Percentiles rank a stretch among this genome's conserved stretches.
Conservation (phyloP, 345 rosid species). For the Hibiscus trionum region DNA sequence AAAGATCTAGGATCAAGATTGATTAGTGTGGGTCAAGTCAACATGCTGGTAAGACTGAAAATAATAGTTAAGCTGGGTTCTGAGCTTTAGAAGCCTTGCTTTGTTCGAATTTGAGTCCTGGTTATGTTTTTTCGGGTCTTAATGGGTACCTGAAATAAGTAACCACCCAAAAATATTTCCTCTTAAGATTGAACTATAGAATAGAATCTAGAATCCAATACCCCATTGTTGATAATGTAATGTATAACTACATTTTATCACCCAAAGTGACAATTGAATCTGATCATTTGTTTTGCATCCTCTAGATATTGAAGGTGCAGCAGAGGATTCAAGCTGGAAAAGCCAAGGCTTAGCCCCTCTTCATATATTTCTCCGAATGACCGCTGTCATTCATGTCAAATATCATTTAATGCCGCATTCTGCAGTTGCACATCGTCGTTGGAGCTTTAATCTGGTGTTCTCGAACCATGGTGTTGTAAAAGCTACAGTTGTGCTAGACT, state of each 20-base stretch:
- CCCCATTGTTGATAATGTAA: no score
- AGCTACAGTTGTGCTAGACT: neutral
- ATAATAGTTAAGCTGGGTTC: no score
- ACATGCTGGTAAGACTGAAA: neutral
- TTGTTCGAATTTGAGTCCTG: no score
- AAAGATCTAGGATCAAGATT: no score
- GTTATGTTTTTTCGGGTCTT: no score
- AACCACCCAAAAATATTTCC: no score
- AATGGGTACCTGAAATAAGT: no score
- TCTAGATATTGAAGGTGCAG: conserved; percentile 44
- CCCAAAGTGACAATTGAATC: no score
- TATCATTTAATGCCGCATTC: neutral
- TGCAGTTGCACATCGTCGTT: neutral
- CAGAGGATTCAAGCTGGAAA: conserved; percentile 88
- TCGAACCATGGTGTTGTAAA: neutral
- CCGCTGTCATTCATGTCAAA: neutral
- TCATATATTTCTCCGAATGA: neutral
- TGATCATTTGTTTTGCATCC: no score
- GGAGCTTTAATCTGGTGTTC: neutral
- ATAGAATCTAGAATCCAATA: no score
- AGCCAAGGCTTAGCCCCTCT: conserved; percentile 50
- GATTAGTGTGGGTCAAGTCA: neutral
- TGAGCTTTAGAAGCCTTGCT: no score
- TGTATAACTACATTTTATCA: no score
- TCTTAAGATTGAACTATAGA: neutral